A percentile compares a stretch with the other conserved stretches of the same genome.
Evolutionary conservation across 78 protist genomes (phyloP).

Genomic region (Thecamonas trahens): DNA sequence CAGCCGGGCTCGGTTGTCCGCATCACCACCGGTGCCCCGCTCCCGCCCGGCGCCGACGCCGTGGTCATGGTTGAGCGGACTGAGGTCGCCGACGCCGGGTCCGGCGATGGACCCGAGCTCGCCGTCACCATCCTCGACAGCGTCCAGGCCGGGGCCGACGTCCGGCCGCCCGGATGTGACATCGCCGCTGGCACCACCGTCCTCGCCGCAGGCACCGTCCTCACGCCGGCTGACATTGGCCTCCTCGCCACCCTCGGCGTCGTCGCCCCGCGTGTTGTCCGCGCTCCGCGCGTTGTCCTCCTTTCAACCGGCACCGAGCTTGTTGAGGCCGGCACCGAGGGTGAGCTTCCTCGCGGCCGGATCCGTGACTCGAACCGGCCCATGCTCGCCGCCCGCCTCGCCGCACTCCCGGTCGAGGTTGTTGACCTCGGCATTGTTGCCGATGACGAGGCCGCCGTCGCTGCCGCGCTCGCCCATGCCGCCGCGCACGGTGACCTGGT

Average conservation of each 20-base stretch:
- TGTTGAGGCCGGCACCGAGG: not conserved
- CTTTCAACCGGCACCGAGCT: constrained; percentile 42
- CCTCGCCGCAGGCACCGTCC: not conserved
- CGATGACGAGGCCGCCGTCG: no score
- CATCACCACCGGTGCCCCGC: constrained; percentile 53
- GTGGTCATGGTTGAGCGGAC: constrained; percentile 57
- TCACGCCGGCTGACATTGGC: constrained; percentile 43
- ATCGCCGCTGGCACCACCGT: constrained; percentile 4
- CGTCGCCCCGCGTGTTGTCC: not conserved
- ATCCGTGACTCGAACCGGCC: constrained; percentile 26
- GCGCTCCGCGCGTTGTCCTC: not conserved
- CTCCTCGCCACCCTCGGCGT: constrained; percentile 12
- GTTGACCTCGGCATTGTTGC: no score
- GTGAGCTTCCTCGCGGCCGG: no score
- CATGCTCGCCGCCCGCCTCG: constrained; percentile 1
- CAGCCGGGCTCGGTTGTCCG: constrained; percentile 6
- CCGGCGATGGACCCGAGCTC: constrained; percentile 7
- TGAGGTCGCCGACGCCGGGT: constrained; percentile 3
- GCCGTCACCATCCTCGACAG: no score
- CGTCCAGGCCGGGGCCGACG: constrained; percentile 19
- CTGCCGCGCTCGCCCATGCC: no score
- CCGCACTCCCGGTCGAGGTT: no score
- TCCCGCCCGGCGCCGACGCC: constrained; percentile 52
- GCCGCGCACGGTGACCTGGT: constrained; percentile 20
- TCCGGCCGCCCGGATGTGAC: constrained; percentile 42